phyloP scores from a whole-genome alignment of 441 rosid genomes.

The Adansonia rubrostipa region DNA sequence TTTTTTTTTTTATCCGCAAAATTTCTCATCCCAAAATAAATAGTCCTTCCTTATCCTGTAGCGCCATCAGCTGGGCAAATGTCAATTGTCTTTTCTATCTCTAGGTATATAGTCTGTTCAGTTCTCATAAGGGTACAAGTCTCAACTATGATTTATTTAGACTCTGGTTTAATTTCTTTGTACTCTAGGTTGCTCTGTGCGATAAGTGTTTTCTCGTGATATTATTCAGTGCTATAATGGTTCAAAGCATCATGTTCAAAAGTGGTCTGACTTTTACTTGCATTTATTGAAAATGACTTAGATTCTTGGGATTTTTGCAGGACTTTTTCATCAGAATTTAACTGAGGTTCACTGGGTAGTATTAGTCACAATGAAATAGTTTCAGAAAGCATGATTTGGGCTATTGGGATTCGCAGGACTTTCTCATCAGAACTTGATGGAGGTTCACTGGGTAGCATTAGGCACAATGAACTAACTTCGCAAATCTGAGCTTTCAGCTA shows the following conservation, averaged over 20 bases:
- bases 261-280: neutral
- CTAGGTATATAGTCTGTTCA: neutral
- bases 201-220: neutral
- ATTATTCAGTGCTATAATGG: neutral
- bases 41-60: neutral
- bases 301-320: neutral
- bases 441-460: neutral
- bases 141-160: neutral
- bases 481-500: neutral
- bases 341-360: neutral
- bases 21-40: neutral
- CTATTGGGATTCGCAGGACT: neutral
- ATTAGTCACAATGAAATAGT: neutral
- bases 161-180: neutral
- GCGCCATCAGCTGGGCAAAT: neutral
- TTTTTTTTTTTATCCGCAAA: neutral
- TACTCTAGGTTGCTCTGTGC: neutral
- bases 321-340: conserved; percentile 1
- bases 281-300: neutral
- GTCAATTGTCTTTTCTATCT: conserved; percentile 10
- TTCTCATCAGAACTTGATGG: too few species aligned
- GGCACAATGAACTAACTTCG: neutral
- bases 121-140: neutral
- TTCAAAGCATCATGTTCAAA: neutral
- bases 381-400: neutral